Evolutionary conservation across 129 eudicot species (phyloP).

Genomic region (Saussurea involucrata): DNA sequence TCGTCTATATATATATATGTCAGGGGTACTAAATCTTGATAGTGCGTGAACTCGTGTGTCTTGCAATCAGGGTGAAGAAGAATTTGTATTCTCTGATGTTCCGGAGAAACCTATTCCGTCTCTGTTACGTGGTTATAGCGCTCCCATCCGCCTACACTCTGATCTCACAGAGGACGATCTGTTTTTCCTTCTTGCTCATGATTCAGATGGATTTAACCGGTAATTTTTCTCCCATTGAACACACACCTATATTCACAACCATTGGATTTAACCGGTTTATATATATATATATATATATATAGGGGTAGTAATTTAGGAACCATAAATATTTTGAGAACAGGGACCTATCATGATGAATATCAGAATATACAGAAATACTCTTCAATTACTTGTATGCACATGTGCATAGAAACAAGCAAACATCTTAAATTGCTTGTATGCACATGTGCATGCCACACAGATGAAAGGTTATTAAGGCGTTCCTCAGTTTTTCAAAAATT

Average conservation of each 20-base stretch:
- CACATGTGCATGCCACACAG: too few species aligned
- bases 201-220: constrained; percentile 97
- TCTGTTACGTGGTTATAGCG: constrained; percentile 83
- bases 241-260: not conserved
- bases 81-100: constrained; percentile 69
- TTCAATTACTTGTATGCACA: too few species aligned
- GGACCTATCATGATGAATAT: not conserved
- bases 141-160: constrained; percentile 88
- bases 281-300: too few species aligned
- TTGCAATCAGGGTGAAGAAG: constrained; percentile 77
- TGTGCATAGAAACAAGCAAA: too few species aligned
- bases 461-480: too few species aligned
- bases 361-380: too few species aligned
- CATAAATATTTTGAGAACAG: not conserved
- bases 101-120: constrained; percentile 82
- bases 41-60: not conserved
- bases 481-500: too few species aligned
- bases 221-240: constrained; percentile 14
- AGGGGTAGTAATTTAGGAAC: not conserved
- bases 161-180: constrained; percentile 80
- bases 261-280: not conserved
- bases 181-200: constrained; percentile 93
- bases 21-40: not conserved
- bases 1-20: too few species aligned
- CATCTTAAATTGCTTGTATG: too few species aligned